These are phyloP conservation scores for Camelina hispida DNA, from an alignment of 345 rosid species.

Conservation along the genomic window DNA sequence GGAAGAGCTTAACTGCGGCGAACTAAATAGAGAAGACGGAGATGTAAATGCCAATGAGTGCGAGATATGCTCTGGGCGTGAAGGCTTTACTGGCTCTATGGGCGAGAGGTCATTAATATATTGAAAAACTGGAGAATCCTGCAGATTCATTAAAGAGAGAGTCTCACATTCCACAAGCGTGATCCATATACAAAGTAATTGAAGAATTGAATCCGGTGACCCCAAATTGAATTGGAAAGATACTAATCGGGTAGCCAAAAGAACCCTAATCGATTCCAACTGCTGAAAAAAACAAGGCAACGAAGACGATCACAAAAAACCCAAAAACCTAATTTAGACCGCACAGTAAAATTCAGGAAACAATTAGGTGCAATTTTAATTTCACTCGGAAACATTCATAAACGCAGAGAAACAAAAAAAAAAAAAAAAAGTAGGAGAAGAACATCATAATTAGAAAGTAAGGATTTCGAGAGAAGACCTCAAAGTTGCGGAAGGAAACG, in stretches of 20 bases:
- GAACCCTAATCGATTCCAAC: neutral
- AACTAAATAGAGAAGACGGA: constrained; percentile 57
- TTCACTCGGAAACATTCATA: neutral
- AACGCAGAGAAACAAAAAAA: neutral
- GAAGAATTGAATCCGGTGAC: neutral
- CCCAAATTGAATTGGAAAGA: neutral
- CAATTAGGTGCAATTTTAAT: neutral
- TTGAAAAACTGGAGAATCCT: constrained; percentile 79
- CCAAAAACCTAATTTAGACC: constrained; percentile 6
- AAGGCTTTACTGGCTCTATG: constrained; percentile 53
- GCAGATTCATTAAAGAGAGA: constrained; percentile 29
- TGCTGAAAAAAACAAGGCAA: neutral
- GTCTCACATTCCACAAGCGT: neutral
- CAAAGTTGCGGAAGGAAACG: constrained; percentile 49
- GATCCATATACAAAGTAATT: neutral
- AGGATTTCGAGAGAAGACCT: constrained; percentile 46
- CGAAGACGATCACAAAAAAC: neutral
- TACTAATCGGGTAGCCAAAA: neutral
- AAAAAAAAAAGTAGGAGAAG: neutral
- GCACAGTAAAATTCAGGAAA: neutral
- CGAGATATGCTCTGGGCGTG: constrained; percentile 41
- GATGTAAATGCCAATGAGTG: constrained; percentile 52
- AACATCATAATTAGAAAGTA: neutral
- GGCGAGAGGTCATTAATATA: constrained; percentile 72
- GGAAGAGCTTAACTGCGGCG: constrained; percentile 51